A percentile compares a stretch with the other conserved stretches of the same genome.
Conservation (phyloP, 225 moss, liverwort and hornwort species). For the Ulota crispa region DNA sequence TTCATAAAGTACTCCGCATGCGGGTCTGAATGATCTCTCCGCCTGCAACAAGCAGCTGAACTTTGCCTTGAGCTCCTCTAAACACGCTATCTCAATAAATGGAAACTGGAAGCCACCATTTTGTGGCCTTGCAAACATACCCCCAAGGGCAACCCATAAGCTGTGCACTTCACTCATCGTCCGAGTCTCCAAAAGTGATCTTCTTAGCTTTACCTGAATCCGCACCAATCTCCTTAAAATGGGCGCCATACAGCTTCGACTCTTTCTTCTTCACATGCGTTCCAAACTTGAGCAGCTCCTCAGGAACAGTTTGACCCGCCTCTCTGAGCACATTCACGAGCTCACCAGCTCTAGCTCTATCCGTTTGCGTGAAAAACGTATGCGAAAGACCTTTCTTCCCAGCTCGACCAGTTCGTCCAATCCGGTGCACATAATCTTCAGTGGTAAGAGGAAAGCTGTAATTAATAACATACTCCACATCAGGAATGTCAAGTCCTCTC, state of each 20-base stretch:
- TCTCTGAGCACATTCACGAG: conserved; percentile 91
- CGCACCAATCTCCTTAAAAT: conserved; percentile 84
- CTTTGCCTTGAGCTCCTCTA: background rate
- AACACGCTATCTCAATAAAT: background rate
- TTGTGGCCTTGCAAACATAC: conserved; percentile 11
- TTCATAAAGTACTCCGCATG: no score
- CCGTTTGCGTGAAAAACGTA: conserved; percentile 61
- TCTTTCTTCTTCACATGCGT: conserved; percentile 99
- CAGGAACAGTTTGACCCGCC: conserved; percentile 78
- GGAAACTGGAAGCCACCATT: background rate
- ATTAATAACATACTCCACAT: conserved; percentile 69
- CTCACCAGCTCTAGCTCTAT: conserved; percentile 75
- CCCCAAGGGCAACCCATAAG: background rate
- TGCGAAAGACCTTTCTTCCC: conserved; percentile 68
- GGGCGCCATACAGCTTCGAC: conserved; percentile 90
- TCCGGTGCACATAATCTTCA: conserved; percentile 69
- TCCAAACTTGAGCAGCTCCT: conserved; percentile 90
- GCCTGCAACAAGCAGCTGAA: conserved; percentile 16
- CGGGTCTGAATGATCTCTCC: conserved; percentile 18
- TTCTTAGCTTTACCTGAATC: conserved; percentile 80
- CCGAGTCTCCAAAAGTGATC: conserved; percentile 85
- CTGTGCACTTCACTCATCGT: conserved; percentile 52
- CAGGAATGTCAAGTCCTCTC: conserved; percentile 67
- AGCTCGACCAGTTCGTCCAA: conserved; percentile 66
- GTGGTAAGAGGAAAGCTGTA: conserved; percentile 69